These are phyloP conservation scores for Stropharia rugosoannulata DNA, from an alignment of 768 basidiomycete species.

Conservation along the genomic window DNA sequence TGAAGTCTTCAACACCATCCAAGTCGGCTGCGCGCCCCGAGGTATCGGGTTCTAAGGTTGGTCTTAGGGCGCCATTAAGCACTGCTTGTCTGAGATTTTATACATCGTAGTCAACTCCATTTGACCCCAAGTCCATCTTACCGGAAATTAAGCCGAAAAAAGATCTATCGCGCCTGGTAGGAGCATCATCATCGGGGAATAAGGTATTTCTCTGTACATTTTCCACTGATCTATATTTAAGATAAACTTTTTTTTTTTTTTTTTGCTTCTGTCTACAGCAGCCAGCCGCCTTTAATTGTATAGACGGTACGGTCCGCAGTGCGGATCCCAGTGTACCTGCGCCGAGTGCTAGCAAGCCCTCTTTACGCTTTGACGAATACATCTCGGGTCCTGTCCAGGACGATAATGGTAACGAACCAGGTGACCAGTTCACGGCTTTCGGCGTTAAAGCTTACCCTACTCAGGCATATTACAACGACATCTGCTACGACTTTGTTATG, in stretches of 20 bases:
- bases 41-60: background rate
- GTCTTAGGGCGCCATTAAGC: background rate
- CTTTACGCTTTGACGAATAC: background rate
- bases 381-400: background rate
- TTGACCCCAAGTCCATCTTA: constrained; percentile 19
- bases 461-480: constrained; percentile 19
- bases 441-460: constrained; percentile 30
- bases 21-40: background rate
- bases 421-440: constrained; percentile 19
- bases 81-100: background rate
- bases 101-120: constrained; percentile 7
- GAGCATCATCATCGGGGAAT: constrained; percentile 12
- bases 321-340: background rate
- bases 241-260: constrained; percentile 1
- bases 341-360: background rate
- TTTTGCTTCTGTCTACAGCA: background rate
- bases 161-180: constrained; percentile 9
- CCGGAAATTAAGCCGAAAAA: constrained; percentile 17
- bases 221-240: background rate
- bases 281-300: constrained; percentile 10
- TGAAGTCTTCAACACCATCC: no score
- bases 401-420: background rate
- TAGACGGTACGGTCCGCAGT: constrained; percentile 14
- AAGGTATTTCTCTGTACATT: constrained; percentile 8
- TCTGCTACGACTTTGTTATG: constrained; percentile 31